Conservation (phyloP, 768 basidiomycete genomes). For the Boletus subparvulus region DNA sequence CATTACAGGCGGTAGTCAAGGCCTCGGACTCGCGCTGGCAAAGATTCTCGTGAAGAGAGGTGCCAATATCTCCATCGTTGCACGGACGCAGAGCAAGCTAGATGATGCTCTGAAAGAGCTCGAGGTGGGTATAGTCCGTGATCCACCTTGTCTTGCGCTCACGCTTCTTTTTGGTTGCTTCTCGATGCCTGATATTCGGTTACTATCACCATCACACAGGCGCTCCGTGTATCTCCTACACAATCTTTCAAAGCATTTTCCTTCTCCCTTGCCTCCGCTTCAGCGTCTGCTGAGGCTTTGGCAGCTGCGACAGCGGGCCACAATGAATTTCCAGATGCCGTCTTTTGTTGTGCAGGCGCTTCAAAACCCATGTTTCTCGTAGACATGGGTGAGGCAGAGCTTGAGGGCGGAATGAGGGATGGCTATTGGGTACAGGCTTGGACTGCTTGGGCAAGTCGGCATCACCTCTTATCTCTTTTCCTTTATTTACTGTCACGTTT, state of each 20-base stretch:
- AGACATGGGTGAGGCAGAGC: constrained; percentile 59
- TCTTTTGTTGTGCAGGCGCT: constrained; percentile 79
- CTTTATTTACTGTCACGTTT: neutral
- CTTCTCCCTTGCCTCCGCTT: constrained; percentile 55
- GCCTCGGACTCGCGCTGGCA: constrained; percentile 77
- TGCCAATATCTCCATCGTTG: constrained; percentile 84
- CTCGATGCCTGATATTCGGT: neutral
- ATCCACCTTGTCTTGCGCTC: neutral
- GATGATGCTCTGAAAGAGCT: constrained; percentile 58
- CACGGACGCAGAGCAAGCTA: constrained; percentile 65
- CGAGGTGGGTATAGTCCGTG: constrained; percentile 49
- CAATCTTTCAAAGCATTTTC: constrained; percentile 71
- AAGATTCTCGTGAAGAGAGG: constrained; percentile 63
- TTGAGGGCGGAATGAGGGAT: constrained; percentile 44
- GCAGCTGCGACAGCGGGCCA: constrained; percentile 55
- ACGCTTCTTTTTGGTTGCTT: neutral
- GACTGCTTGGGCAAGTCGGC: constrained; percentile 43
- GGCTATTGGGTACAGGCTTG: constrained; percentile 43
- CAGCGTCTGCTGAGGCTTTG: constrained; percentile 59
- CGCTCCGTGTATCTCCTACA: constrained; percentile 47
- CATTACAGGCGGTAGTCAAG: constrained; percentile 80
- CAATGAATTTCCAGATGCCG: constrained; percentile 66
- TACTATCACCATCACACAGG: constrained; percentile 35
- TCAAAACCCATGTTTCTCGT: constrained; percentile 72
- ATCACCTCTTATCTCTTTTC: neutral